Base-by-base conservation (phyloP, 768 basidiomycete genomes). In the Austroboletus eburneus region DNA sequence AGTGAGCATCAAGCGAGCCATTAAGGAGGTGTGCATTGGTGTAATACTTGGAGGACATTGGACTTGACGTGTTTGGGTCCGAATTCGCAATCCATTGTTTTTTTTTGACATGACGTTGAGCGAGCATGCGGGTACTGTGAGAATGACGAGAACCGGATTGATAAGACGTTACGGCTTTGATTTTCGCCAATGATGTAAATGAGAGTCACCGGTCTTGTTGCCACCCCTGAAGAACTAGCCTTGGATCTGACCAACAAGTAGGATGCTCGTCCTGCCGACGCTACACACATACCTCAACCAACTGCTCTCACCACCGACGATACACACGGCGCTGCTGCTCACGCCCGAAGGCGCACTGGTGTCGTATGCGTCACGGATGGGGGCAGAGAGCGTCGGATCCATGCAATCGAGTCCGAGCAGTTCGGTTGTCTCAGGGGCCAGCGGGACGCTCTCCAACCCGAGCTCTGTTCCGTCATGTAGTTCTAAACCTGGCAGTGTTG, bases 261-360 rank as follows among this genome's bases (percentile, higher is more conserved):
- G 38, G 40, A 90, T 90, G 87, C 75, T 90, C 37, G 77, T 83
- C 55, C 75, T 90, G 29, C 76, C 83, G 27, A 75, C 77, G 30
- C 70, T 90, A 20, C 83, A 87, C 61, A 75, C 71, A 33, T 72
- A 85, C 30, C 78, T 90, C 22, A 69, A 77, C 22, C 80, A 85
- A 58, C 66, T 85, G 5, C 71, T 90, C 27, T 69, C 75, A 3
- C 74, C 77, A 7, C 80, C 82, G 0, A 64, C 71, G 24, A 63
- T 89, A 48, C 88, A 90, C 58, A 87, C 85, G 0, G 85, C 80
- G 2, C 73, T 81, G 34, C 71, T 90, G 24, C 69, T 88, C 48
- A 87, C 85, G 13, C 79, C 85, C 5, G 69, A 81, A n/a, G 88
- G 88, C 13, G 81, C 87, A 52, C 70, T 90, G 22, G 75, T 90